Conservation (phyloP, 805 yeast species). For the Starmerella roubikii region DNA sequence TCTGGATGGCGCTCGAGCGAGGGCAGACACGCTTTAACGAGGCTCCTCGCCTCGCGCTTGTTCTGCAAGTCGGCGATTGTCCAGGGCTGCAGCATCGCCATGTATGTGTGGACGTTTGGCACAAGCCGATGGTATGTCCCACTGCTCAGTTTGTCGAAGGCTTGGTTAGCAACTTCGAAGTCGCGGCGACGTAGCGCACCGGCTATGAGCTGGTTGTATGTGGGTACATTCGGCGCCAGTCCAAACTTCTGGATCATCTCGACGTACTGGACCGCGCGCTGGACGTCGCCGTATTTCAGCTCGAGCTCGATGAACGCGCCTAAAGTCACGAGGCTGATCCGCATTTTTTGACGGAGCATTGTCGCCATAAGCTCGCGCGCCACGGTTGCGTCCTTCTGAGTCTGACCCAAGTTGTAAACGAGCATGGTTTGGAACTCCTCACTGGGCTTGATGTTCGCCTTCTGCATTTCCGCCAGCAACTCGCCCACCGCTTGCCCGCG, state of each 20-base stretch:
- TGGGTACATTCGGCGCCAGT: constrained; percentile 20
- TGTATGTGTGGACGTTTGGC: constrained; percentile 24
- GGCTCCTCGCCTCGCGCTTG: constrained; percentile 1
- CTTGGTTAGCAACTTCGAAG: constrained; percentile 15
- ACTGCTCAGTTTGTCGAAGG: constrained; percentile 15
- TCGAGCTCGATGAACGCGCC: constrained; percentile 25
- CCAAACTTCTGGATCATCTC: constrained; percentile 19
- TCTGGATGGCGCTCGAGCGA: constrained; percentile 3
- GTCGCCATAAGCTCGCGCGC: constrained; percentile 35
- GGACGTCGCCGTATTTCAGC: constrained; percentile 19
- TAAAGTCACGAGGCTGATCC: constrained; percentile 23
- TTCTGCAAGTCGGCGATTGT: not conserved
- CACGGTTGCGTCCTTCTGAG: constrained; percentile 35
- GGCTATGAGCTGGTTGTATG: constrained; percentile 24
- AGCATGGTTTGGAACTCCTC: constrained; percentile 38
- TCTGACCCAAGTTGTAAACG: constrained; percentile 39
- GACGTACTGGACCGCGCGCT: constrained; percentile 10
- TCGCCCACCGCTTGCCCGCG: constrained; percentile 31
- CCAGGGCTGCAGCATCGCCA: constrained; percentile 18
- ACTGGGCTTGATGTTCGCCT: constrained; percentile 30
- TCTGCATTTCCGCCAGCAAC: constrained; percentile 29
- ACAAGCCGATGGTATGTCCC: constrained; percentile 9
- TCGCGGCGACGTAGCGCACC: constrained; percentile 17
- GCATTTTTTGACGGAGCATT: constrained; percentile 8
- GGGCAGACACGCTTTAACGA: constrained; percentile 7